A percentile compares a stretch with the other conserved stretches of the same genome.
phyloP scores from a whole-genome alignment of 495 filamentous ascomycete species.

The Mycothermus thermophilus region DNA sequence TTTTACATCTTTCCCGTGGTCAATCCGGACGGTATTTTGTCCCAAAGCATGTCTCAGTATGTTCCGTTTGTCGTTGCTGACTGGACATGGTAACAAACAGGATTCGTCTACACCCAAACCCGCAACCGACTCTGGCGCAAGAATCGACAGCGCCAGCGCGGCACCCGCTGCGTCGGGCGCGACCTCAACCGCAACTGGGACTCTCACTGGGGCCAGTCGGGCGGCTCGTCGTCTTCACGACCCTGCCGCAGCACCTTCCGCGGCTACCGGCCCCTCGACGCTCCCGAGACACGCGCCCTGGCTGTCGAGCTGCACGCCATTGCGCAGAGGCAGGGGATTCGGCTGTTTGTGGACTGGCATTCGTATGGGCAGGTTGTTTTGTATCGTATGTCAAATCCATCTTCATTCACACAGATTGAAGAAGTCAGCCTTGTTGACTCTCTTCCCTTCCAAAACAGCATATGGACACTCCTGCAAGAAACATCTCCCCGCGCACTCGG shows the following conservation, averaged over 20 bases:
- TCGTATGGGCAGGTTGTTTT: constrained; percentile 39
- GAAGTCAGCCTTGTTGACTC: background rate
- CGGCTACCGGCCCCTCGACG: constrained; percentile 28
- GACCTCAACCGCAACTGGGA: constrained; percentile 54
- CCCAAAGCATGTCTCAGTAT: too few species aligned
- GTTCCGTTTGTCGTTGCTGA: too few species aligned
- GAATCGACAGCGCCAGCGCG: constrained; percentile 36
- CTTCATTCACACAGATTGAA: background rate
- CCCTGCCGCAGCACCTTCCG: background rate
- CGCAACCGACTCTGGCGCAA: constrained; percentile 47
- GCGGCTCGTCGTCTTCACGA: background rate
- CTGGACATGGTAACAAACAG: too few species aligned
- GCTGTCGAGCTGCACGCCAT: constrained; percentile 25
- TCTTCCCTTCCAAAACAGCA: background rate
- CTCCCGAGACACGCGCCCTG: constrained; percentile 39
- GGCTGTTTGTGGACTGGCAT: constrained; percentile 49
- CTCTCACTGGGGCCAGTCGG: constrained; percentile 30
- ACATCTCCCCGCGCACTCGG: background rate
- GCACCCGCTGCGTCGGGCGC: constrained; percentile 38
- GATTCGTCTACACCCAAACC: constrained; percentile 47
- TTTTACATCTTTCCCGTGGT: constrained; percentile 50
- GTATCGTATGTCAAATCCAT: constrained; percentile 10
- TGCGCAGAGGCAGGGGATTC: constrained; percentile 32
- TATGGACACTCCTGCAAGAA: constrained; percentile 2
- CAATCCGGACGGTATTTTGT: constrained; percentile 45